Evolutionary conservation across 495 filamentous ascomycete species (phyloP).

Genomic region (Saxispiralis lemnorum): DNA sequence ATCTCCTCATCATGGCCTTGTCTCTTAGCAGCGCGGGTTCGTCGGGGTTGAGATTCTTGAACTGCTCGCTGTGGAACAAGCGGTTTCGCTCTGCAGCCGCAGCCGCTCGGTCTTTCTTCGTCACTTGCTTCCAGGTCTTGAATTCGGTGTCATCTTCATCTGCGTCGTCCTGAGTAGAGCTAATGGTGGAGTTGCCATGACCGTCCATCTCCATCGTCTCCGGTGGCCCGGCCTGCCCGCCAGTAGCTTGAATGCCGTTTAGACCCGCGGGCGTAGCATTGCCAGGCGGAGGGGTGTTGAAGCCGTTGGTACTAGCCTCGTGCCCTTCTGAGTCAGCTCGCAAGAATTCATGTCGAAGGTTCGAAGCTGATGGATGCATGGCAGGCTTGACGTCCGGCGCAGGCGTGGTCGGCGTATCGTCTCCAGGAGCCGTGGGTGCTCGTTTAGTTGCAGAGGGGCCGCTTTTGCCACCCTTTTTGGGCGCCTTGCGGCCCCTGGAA

Average conservation of each 20-base stretch:
- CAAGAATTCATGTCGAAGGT: slow-evolving; percentile 28
- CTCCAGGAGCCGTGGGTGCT: slow-evolving; percentile 39
- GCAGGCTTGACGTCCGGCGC: slow-evolving; percentile 44
- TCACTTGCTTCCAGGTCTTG: slow-evolving; percentile 97
- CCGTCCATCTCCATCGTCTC: slow-evolving; percentile 74
- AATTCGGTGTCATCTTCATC: slow-evolving; percentile 75
- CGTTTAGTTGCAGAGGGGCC: slow-evolving; percentile 30
- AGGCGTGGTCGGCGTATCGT: slow-evolving; percentile 43
- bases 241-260: slow-evolving; percentile 42
- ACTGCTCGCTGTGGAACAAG: slow-evolving; percentile 63
- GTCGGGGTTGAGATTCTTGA: slow-evolving; percentile 75
- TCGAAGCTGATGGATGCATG: slow-evolving; percentile 31
- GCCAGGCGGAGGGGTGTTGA: slow-evolving; percentile 62
- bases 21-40: slow-evolving; percentile 72
- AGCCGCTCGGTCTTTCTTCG: slow-evolving; percentile 85
- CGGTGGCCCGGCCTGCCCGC: slow-evolving; percentile 43
- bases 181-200: slow-evolving; percentile 25
- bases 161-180: slow-evolving; percentile 26
- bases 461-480: slow-evolving; percentile 54
- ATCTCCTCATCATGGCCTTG: slow-evolving; percentile 62
- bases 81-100: slow-evolving; percentile 65
- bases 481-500: slow-evolving; percentile 78
- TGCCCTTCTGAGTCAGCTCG: slow-evolving; percentile 48
- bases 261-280: slow-evolving; percentile 62
- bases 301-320: slow-evolving; percentile 64